phyloP scores from a whole-genome alignment of 192 early-diverging fungal species.

The Coemansia sp. region DNA sequence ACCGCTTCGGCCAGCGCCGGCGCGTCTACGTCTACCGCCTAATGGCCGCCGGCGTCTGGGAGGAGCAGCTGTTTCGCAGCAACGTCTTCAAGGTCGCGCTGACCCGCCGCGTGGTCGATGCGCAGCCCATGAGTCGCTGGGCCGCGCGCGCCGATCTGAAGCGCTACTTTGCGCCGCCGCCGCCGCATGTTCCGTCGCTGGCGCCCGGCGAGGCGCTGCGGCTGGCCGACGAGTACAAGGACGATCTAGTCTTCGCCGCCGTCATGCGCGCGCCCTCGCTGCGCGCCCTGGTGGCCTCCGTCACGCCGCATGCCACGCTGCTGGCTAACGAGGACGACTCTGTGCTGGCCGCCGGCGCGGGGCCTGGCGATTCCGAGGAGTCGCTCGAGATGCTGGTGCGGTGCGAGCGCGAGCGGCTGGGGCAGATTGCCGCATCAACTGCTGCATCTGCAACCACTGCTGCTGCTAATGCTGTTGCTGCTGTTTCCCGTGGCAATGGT shows the following conservation, averaged over 20 bases:
- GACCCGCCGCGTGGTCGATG: constrained; percentile 65
- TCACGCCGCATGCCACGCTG: constrained; percentile 41
- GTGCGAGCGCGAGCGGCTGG: constrained; percentile 31
- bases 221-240: constrained; percentile 17
- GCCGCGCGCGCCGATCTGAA: constrained; percentile 56
- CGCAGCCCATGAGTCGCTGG: constrained; percentile 56
- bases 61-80: constrained; percentile 63
- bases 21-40: constrained; percentile 71
- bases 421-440: constrained; percentile 12
- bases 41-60: constrained; percentile 60
- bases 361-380: background rate
- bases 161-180: constrained; percentile 56
- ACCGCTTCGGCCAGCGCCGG: constrained; percentile 71
- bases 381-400: constrained; percentile 9
- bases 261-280: constrained; percentile 5
- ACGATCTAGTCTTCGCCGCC: constrained; percentile 28
- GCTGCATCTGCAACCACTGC: background rate
- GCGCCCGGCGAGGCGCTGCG: background rate
- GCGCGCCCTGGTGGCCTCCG: constrained; percentile 1
- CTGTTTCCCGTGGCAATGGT: background rate
- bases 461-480: background rate
- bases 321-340: constrained; percentile 42
- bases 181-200: constrained; percentile 1
- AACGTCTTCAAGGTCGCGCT: constrained; percentile 75
- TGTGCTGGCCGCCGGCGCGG: constrained; percentile 8